Evolutionary conservation across 2,329 filamentous ascomycete genomes (phyloP).

Genomic region (Pseudogymnoascus sp.): DNA sequence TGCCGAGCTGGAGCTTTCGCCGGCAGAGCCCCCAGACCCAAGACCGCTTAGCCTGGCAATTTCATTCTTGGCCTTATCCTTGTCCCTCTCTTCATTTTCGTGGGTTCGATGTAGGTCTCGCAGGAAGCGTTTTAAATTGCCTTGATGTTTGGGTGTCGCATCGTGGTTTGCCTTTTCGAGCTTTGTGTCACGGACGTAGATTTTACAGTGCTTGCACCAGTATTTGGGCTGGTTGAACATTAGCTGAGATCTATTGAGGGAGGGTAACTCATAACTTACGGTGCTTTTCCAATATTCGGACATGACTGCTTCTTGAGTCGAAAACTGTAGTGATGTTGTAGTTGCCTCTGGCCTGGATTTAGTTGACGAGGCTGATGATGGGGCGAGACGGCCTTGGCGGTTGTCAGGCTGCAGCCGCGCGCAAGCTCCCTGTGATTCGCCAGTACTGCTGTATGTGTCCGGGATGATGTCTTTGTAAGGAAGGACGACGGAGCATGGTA

Average conservation of each 20-base stretch:
- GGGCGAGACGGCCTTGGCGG: not conserved
- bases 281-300: conserved; percentile 99
- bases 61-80: conserved; percentile 75
- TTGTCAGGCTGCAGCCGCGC: conserved; percentile 5
- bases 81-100: conserved; percentile 72
- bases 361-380: conserved; percentile 6
- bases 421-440: conserved; percentile 5
- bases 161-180: conserved; percentile 88
- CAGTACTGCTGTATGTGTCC: not conserved
- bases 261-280: conserved; percentile 33
- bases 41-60: conserved; percentile 79
- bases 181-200: conserved; percentile 85
- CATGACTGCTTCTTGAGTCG: conserved; percentile 47
- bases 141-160: conserved; percentile 76
- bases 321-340: not conserved
- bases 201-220: conserved; percentile 96
- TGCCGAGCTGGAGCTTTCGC: conserved; percentile 18
- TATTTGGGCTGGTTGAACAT: conserved; percentile 60
- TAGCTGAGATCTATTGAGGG: conserved; percentile 12
- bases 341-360: not conserved
- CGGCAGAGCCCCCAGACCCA: conserved; percentile 40
- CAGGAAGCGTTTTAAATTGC: conserved; percentile 78
- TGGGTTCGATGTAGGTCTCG: conserved; percentile 81
- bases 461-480: conserved; percentile 4
- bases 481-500: not conserved